Evolutionary conservation across 2,329 filamentous ascomycete genomes (phyloP), one percentile per base, ranked within the genome.

Genomic region (Cryphonectria carpinicola): DNA sequence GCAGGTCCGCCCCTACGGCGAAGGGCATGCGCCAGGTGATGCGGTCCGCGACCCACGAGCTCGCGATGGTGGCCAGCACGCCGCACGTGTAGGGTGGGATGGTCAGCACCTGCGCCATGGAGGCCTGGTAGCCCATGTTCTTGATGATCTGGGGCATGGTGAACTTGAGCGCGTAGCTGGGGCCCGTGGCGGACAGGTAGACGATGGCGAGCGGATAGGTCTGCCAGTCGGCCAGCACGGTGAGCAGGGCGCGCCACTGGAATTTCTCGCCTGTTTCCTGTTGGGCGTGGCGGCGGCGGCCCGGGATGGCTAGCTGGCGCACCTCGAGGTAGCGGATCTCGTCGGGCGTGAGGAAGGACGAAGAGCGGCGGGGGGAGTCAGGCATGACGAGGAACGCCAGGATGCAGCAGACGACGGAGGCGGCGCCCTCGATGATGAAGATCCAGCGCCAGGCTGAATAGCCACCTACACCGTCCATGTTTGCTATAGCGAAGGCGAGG

Each of bases 41-140:
- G 1, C 88, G 84, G 76, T 94, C 92, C 0, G 91, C 91, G 6
- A 90, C 77, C 76, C 85, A 92, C 1, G 92, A 91, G 37, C 93
- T 83, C 0, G 81, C 66, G 3, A 94, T 82, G 0, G 91, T 93
- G 0, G 92, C 74, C 3, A 91, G 80, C 0, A 89, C 89, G 0
- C 89, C 92, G 0, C 85, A 86, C 0, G 89, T 86, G 70, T 88
- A 89, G 0, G 87, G 86, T 0, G 87, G 87, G 0, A 88, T 86
- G 0, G 87, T 88, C 76, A 88, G 85, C 3, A 88, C 78, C 74
- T 88, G 83, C 7, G 85, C 74, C 22, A 68, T 60, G 14, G 71
- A 73, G 37, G 76, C 76, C 10, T 74, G 74, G 74, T 78, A 82
- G 1, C 80, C 80, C 76, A 82, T 79, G 32, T 76, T 76, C 58